Base-by-base conservation (phyloP, 2,329 filamentous ascomycete genomes). In the Colletotrichum salicis region DNA sequence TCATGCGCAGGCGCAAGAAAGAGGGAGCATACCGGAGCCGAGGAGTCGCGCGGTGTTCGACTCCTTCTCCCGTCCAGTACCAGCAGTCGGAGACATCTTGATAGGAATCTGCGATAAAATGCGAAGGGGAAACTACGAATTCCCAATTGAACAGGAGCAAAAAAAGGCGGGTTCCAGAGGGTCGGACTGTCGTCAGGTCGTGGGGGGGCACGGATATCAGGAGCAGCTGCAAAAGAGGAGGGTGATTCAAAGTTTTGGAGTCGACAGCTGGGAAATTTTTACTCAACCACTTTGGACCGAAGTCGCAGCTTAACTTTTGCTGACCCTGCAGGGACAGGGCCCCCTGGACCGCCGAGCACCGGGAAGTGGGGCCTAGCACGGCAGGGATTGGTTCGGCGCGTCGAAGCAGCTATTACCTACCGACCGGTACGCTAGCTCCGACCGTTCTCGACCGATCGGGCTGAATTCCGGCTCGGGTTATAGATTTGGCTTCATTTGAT, bases 11-110 rank as follows among this genome's bases (percentile, higher is more conserved):
- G 57, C 63, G 52, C 45, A 64, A 58, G 55, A 61, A 58, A 45
- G 10, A 24, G 24, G 37, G 11, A 24, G 35, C 68, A 33, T 83
- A 98, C 96, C 96, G 79, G 96, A 98, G 78, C 96, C 96, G 76
- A 98, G 86, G 76, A 99, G 85, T 84, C 96, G 90, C 78, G 96
- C 96, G 80, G 92, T 82, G 78, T 94, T 95, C 70, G 95, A 97
- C 88, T 99, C 96, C 85, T 89, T 94, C 88, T 97, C 83, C 67
- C 79, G 79, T 64, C 82, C 83, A 76, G 80, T 79, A 77, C 82
- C 80, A 27, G 82, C 80, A 54, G 86, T 79, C 73, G 91, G 90
- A 80, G 91, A 92, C 91, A 93, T 91, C 68, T 76, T 84, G 76
- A 74, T 52, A 51, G 33, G 33, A n/a, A 52, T 35, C 62, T 55